Evolutionary conservation across 805 yeast genomes (phyloP), one percentile per base, ranked within the genome.

Genomic region (Metahyphopichia silvanorum): DNA sequence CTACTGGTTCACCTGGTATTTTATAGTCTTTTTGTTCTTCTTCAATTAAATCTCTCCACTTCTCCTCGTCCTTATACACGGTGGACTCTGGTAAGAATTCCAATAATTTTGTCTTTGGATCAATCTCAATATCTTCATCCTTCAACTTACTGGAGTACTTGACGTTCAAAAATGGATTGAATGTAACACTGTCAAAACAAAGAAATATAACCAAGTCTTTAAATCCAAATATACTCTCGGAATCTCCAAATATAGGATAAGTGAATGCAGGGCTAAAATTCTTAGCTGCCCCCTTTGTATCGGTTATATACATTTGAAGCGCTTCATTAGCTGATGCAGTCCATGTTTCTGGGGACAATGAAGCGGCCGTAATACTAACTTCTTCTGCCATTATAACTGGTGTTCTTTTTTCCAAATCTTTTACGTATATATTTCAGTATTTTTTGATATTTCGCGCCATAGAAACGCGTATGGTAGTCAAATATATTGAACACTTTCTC

Each of bases 241-340:
- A 73, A 29, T 88, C 95, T 5, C 98, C 98, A 66, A 77, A 93
- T 8, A 93, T 82, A 2, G 97, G 95, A 55, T 93, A 93, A 1
- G 98, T 91, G 61, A 86, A 88, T 10, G 63, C 50, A 0, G 98
- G 97, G 23, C 71, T 61, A 63, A 89, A 88, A 16, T 53, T 48
- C 3, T 76, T 64, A 14, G 81, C 75, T 2, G 79, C 73, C 0
- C 79, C 79, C 3, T 69, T 60, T 2, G 74, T 68, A 37, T 76
- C 80, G 4, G 83, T 84, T 17, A 65, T 45, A 34, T 55, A 77
- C 6, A 87, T 53, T 29, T 71, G 67, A 12, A 85, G 57, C 0
- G 78, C 82, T 10, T 82, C 84, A 39, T 82, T 87, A 31, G 94
- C 75, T 2, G 86, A 77, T 6, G 61, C 52, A 0, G 91, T 82